Percentiles rank a stretch among this genome's conserved stretches.
phyloP scores from a whole-genome alignment of 2,329 filamentous ascomycete genomes.

The Apiospora arundinis region DNA sequence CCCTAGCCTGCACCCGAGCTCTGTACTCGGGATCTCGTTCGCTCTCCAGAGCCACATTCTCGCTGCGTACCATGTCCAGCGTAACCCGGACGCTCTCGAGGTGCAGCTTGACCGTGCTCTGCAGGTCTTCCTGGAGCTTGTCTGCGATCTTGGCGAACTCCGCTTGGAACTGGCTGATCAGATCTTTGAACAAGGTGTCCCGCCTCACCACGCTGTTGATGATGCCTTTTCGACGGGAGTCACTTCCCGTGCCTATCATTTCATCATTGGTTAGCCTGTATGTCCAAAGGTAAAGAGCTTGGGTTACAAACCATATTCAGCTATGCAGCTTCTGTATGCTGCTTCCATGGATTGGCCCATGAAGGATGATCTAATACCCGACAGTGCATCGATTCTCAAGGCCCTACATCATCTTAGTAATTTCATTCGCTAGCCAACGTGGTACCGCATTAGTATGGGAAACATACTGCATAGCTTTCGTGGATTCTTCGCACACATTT shows the following conservation, averaged over 20 bases:
- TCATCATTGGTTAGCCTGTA: not conserved
- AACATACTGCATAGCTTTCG: not conserved
- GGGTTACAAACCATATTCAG: constrained; percentile 40
- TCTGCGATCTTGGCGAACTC: constrained; percentile 29
- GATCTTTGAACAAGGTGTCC: constrained; percentile 38
- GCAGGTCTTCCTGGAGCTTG: constrained; percentile 33
- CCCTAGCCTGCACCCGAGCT: constrained; percentile 35
- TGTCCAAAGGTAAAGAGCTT: not conserved
- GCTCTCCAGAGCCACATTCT: constrained; percentile 45
- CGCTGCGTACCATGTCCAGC: constrained; percentile 45
- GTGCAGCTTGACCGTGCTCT: constrained; percentile 29
- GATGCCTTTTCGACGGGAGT: constrained; percentile 42
- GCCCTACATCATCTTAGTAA: constrained; percentile 32
- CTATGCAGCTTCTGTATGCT: constrained; percentile 40
- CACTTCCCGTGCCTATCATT: constrained; percentile 40
- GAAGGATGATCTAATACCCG: constrained; percentile 46
- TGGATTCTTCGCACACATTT: constrained; percentile 33
- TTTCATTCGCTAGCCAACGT: no score
- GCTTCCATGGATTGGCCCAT: constrained; percentile 45
- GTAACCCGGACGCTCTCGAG: constrained; percentile 37
- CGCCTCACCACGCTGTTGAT: constrained; percentile 38
- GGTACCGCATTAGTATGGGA: not conserved
- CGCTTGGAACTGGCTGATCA: constrained; percentile 37
- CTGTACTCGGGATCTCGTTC: constrained; percentile 46
- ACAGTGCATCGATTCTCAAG: constrained; percentile 42